Evolutionary conservation across 2,329 filamentous ascomycete species (phyloP).

Genomic region (Colletotrichum sidae): DNA sequence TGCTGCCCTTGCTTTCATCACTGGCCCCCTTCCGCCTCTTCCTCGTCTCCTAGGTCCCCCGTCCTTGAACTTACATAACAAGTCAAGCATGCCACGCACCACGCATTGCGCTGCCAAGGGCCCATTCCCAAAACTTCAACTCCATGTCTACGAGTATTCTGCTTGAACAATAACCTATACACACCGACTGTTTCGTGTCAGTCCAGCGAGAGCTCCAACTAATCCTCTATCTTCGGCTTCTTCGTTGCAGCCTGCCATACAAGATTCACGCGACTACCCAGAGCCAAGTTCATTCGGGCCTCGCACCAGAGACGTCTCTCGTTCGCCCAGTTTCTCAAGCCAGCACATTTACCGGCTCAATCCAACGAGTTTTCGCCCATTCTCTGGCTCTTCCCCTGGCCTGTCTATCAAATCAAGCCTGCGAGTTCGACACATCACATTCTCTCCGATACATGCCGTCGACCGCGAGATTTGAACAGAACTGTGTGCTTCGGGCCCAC

Average conservation of each 20-base stretch:
- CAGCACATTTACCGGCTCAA: too few relatives aligned
- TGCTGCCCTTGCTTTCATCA: constrained; percentile 8
- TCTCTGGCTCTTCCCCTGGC: not conserved
- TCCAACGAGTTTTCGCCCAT: too few relatives aligned
- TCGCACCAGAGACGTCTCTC: not conserved
- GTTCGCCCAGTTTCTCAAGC: not conserved
- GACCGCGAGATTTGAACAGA: not conserved
- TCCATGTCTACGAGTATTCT: constrained; percentile 36
- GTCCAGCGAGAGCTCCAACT: constrained; percentile 9
- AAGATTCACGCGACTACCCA: constrained; percentile 7
- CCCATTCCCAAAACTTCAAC: constrained; percentile 32
- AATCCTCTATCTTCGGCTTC: constrained; percentile 14
- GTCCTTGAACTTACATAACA: constrained; percentile 38
- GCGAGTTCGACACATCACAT: too few relatives aligned
- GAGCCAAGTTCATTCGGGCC: not conserved
- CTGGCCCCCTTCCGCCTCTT: constrained; percentile 21
- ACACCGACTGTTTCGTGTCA: constrained; percentile 18
- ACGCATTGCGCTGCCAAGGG: constrained; percentile 33
- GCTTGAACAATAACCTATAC: constrained; percentile 28
- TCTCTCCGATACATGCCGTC: too few relatives aligned
- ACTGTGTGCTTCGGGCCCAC: not conserved
- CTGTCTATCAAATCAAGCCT: not conserved
- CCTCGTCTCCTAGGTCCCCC: constrained; percentile 34
- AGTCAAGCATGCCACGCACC: constrained; percentile 38
- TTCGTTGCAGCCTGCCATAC: constrained; percentile 16